These are phyloP conservation scores for Oenanthe sinensis DNA, from an alignment of 129 eudicot genomes.

Conservation along the genomic window DNA sequence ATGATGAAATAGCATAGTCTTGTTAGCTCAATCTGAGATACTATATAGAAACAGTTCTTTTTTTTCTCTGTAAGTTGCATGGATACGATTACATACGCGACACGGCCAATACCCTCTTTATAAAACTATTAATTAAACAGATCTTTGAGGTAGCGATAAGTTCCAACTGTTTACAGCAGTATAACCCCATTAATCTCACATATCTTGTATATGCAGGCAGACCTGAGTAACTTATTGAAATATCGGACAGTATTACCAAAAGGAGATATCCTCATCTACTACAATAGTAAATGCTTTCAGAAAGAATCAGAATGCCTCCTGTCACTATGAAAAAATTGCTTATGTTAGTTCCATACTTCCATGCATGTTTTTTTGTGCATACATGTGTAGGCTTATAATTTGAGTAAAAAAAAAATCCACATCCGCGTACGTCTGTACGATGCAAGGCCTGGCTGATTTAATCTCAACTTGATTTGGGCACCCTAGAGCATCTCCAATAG, in stretches of 20 bases:
- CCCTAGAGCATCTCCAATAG: too few species aligned
- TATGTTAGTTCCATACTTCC: background rate
- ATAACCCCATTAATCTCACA: background rate
- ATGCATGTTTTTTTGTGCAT: background rate
- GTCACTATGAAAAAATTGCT: background rate
- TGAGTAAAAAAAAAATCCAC: background rate
- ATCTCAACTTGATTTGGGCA: background rate
- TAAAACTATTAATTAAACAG: background rate
- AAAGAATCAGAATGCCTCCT: background rate
- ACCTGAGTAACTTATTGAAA: background rate
- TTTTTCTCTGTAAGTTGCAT: background rate
- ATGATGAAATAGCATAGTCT: background rate
- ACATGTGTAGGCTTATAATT: background rate
- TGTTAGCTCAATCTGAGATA: background rate
- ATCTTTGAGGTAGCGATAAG: background rate
- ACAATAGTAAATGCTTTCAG: background rate
- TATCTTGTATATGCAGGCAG: background rate
- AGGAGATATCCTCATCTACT: background rate
- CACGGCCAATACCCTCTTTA: background rate
- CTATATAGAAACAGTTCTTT: background rate
- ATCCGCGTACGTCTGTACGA: background rate
- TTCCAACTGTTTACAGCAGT: background rate
- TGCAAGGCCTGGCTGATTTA: background rate
- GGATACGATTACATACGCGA: background rate
- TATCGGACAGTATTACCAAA: background rate